A percentile compares a stretch with the other conserved stretches of the same genome.
Conservation (phyloP, 2,329 filamentous ascomycete genomes). For the Penicillium sp. region DNA sequence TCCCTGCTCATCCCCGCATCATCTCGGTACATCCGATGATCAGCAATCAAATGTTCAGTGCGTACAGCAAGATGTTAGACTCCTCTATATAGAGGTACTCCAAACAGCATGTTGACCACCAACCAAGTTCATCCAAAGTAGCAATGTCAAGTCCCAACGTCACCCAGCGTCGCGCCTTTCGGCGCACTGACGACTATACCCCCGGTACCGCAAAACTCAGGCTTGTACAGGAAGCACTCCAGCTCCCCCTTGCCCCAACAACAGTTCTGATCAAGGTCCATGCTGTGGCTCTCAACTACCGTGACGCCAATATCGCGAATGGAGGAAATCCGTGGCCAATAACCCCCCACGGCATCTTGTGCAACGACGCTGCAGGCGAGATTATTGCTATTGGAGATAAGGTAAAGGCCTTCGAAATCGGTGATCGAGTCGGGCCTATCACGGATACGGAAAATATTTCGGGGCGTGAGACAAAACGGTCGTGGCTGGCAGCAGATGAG, state of each 20-base stretch:
- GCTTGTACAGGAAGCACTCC: constrained; percentile 36
- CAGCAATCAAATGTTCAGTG: no score
- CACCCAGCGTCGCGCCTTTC: constrained; percentile 27
- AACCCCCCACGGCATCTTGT: constrained; percentile 26
- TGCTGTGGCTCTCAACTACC: constrained; percentile 26
- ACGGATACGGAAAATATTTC: constrained; percentile 45
- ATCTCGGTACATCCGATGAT: no score
- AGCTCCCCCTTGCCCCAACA: constrained; percentile 32
- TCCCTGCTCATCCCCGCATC: no score
- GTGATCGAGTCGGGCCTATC: constrained; percentile 43
- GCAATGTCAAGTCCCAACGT: not conserved
- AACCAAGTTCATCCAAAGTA: not conserved
- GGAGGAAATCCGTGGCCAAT: constrained; percentile 46
- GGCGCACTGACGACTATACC: constrained; percentile 36
- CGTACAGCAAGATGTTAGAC: no score
- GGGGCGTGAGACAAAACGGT: constrained; percentile 37
- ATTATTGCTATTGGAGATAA: constrained; percentile 41
- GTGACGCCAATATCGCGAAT: constrained; percentile 29
- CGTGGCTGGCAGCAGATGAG: constrained; percentile 48
- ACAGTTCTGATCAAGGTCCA: constrained; percentile 26
- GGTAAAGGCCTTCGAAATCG: constrained; percentile 33
- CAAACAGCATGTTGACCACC: no score
- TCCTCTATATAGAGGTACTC: no score
- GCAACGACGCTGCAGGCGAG: constrained; percentile 48
- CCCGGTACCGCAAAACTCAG: constrained; percentile 36